Conservation (phyloP, 306 rosid species). For the Quercus dentata region DNA sequence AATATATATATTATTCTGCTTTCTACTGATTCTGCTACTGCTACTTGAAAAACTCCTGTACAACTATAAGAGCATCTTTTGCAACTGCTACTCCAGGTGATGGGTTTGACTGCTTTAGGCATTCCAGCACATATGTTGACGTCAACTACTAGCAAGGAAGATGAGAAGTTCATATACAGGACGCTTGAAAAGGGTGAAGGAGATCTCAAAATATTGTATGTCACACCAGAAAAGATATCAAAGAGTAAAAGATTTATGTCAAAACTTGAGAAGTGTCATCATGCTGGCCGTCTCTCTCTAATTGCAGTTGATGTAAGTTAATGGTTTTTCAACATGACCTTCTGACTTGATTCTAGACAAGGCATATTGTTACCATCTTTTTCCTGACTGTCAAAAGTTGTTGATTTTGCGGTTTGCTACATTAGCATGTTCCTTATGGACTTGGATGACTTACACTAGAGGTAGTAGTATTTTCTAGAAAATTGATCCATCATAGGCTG, state of each 20-base stretch:
- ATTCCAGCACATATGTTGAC: constrained; percentile 84
- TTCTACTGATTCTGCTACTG: neutral
- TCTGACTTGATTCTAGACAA: constrained; percentile 10
- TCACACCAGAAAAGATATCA: constrained; percentile 95
- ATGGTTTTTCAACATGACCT: constrained; percentile 1
- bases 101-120: constrained; percentile 91
- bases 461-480: neutral
- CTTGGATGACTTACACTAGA: neutral
- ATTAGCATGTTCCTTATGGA: constrained; percentile 2
- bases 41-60: neutral
- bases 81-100: constrained; percentile 51
- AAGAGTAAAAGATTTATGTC: constrained; percentile 99
- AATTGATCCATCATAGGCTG: constrained; percentile 2
- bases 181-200: constrained; percentile 92
- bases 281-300: constrained; percentile 77
- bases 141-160: constrained; percentile 74
- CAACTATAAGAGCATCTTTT: constrained; percentile 12
- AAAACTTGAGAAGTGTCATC: constrained; percentile 93
- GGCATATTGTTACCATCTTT: constrained; percentile 4
- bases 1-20: constrained; percentile 14
- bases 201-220: constrained; percentile 70
- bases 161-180: constrained; percentile 79
- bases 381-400: constrained; percentile 5
- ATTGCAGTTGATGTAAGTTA: constrained; percentile 85
- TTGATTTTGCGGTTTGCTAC: constrained; percentile 7